Conservation (phyloP, 805 yeast species). For the Candida orba region DNA sequence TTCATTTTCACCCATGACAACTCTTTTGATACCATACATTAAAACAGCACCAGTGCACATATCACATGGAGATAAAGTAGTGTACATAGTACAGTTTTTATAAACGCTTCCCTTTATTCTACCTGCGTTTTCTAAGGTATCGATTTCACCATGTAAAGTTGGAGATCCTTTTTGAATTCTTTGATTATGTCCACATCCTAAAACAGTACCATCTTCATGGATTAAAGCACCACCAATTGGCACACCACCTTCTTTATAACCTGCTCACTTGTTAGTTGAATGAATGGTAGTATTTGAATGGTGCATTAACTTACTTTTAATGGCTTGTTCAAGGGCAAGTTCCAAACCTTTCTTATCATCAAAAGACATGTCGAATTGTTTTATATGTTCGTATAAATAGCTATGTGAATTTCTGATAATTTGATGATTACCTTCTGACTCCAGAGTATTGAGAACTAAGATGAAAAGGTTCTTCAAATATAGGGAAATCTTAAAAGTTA, state of each 20-base stretch:
- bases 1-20: conserved; percentile 83
- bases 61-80: conserved; percentile 86
- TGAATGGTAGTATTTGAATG: too few relatives aligned
- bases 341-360: conserved; percentile 62
- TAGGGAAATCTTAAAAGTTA: too few relatives aligned
- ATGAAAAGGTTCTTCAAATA: too few relatives aligned
- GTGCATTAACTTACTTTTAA: conserved; percentile 43
- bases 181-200: conserved; percentile 88
- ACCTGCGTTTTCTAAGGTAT: conserved; percentile 86
- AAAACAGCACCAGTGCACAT: conserved; percentile 95
- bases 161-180: conserved; percentile 81
- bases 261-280: conserved; percentile 24
- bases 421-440: too few relatives aligned
- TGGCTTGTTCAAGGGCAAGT: conserved; percentile 69
- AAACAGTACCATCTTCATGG: conserved; percentile 65
- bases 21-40: conserved; percentile 80
- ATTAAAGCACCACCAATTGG: conserved; percentile 59
- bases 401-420: too few relatives aligned
- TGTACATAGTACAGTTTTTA: conserved; percentile 78
- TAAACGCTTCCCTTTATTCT: conserved; percentile 74
- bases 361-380: conserved; percentile 33
- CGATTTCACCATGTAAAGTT: conserved; percentile 86
- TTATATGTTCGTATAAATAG: too few relatives aligned
- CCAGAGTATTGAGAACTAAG: background rate
- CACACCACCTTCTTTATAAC: conserved; percentile 31